phyloP scores from a whole-genome alignment of 2,329 filamentous ascomycete species.

The Curvularia spicifera region DNA sequence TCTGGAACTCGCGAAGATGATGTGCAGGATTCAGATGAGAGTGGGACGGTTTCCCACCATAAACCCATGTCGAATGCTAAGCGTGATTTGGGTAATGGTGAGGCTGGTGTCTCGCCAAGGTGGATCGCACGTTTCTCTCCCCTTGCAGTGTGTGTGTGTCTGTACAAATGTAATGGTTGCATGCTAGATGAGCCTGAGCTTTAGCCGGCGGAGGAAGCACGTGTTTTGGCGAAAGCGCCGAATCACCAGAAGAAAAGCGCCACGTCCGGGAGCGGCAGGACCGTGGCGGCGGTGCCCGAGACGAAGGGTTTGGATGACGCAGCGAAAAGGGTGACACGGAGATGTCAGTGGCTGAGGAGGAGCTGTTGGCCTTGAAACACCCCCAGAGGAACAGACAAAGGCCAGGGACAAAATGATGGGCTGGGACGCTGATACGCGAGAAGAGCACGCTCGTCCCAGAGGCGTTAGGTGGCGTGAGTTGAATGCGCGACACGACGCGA shows the following conservation, averaged over 20 bases:
- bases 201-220: slow-evolving; percentile 22
- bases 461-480: slow-evolving; percentile 4
- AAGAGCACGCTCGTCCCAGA: slow-evolving; percentile 2
- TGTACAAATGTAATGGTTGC: slow-evolving; percentile 8
- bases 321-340: slow-evolving; percentile 2
- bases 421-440: slow-evolving; percentile 5
- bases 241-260: slow-evolving; percentile 19
- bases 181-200: slow-evolving; percentile 5
- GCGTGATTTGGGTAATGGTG: not conserved
- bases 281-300: slow-evolving; percentile 18
- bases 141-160: slow-evolving; percentile 2
- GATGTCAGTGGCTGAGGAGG: slow-evolving; percentile 15
- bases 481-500: slow-evolving; percentile 1
- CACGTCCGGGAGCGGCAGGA: slow-evolving; percentile 23
- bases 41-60: not conserved
- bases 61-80: not conserved
- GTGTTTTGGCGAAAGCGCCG: slow-evolving; percentile 22
- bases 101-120: not conserved
- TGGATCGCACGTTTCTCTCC: not conserved
- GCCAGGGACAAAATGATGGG: not conserved
- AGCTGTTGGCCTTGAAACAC: slow-evolving; percentile 34
- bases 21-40: slow-evolving; percentile 4
- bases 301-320: slow-evolving; percentile 11
- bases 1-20: slow-evolving; percentile 12
- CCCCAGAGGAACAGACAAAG: slow-evolving; percentile 6